These are phyloP conservation scores for Globisporangium polare DNA, from an alignment of 352 stramenopile species.

Conservation along the genomic window DNA sequence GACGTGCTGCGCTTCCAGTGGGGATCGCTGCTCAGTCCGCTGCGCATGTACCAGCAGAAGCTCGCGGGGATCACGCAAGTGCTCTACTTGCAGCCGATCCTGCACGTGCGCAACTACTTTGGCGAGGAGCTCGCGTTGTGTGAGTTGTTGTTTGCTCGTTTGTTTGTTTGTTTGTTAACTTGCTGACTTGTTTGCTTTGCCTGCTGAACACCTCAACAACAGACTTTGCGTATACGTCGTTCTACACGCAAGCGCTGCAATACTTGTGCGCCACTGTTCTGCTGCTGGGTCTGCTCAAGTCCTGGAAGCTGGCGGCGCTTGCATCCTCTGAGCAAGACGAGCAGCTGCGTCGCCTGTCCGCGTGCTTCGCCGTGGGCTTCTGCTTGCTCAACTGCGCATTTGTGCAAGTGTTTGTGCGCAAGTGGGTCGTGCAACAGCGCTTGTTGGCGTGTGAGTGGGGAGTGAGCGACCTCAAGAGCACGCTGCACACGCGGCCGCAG, in stretches of 20 bases:
- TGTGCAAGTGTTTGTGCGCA: slow-evolving; percentile 46
- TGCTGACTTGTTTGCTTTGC: slow-evolving; percentile 1
- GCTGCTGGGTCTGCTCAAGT: slow-evolving; percentile 25
- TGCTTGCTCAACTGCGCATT: slow-evolving; percentile 47
- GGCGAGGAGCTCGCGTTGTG: slow-evolving; percentile 74
- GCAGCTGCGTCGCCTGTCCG: not conserved
- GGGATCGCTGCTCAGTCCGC: slow-evolving; percentile 31
- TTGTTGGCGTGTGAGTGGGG: slow-evolving; percentile 47
- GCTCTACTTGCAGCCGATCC: slow-evolving; percentile 36
- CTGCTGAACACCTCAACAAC: not conserved
- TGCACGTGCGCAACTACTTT: slow-evolving; percentile 76
- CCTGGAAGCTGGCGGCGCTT: not conserved
- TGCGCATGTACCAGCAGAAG: slow-evolving; percentile 19
- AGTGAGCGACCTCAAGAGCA: slow-evolving; percentile 25
- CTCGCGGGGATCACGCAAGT: slow-evolving; percentile 17
- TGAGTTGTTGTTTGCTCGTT: slow-evolving; percentile 26
- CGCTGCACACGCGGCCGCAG: slow-evolving; percentile 31
- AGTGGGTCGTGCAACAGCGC: slow-evolving; percentile 51
- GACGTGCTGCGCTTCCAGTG: slow-evolving; percentile 52
- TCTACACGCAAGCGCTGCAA: slow-evolving; percentile 43
- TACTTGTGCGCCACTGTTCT: slow-evolving; percentile 28
- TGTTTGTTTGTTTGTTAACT: not conserved
- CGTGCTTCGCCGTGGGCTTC: slow-evolving; percentile 27
- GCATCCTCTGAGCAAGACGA: slow-evolving; percentile 1
- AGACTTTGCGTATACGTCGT: slow-evolving; percentile 52